phyloP scores from a whole-genome alignment of 306 rosid species.

The Sindora glabra region DNA sequence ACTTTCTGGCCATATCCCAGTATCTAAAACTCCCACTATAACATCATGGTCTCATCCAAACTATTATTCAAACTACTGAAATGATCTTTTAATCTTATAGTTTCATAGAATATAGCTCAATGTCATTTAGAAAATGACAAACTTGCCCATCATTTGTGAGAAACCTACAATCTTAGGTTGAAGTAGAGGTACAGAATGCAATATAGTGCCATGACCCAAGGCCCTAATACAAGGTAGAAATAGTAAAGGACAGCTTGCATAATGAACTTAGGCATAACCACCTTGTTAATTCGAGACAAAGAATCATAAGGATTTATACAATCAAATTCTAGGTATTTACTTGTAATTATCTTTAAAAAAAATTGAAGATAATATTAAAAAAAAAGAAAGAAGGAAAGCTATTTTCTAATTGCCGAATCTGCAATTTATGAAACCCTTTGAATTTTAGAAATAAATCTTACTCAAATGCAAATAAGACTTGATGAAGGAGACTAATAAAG shows the following conservation, averaged over 20 bases:
- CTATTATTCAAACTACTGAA: too few relatives aligned
- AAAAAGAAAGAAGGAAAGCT: too few relatives aligned
- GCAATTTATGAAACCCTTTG: too few relatives aligned
- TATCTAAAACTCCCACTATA: slow-evolving; percentile 79
- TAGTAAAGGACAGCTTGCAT: slow-evolving; percentile 44
- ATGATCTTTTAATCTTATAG: too few relatives aligned
- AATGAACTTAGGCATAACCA: slow-evolving; percentile 65
- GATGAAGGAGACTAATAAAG: too few relatives aligned
- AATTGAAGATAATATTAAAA: too few relatives aligned
- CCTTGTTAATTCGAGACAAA: slow-evolving; percentile 55
- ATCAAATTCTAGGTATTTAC: too few relatives aligned
- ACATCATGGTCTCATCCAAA: slow-evolving; percentile 54
- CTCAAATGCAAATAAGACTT: too few relatives aligned
- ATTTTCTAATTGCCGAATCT: too few relatives aligned
- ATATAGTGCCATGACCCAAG: slow-evolving; percentile 72
- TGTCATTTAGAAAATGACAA: slow-evolving; percentile 1
- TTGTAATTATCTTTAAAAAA: too few relatives aligned
- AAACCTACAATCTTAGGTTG: slow-evolving; percentile 63
- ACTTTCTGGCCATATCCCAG: slow-evolving; percentile 99
- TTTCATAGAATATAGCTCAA: too few relatives aligned
- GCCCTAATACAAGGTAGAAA: slow-evolving; percentile 63
- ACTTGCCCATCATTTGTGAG: neutral
- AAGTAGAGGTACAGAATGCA: slow-evolving; percentile 62
- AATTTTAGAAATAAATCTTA: too few relatives aligned
- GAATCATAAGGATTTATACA: slow-evolving; percentile 93